Percentiles rank a stretch among this genome's conserved stretches.
phyloP scores from a whole-genome alignment of 345 rosid genomes.

The Cochlearia excelsa region DNA sequence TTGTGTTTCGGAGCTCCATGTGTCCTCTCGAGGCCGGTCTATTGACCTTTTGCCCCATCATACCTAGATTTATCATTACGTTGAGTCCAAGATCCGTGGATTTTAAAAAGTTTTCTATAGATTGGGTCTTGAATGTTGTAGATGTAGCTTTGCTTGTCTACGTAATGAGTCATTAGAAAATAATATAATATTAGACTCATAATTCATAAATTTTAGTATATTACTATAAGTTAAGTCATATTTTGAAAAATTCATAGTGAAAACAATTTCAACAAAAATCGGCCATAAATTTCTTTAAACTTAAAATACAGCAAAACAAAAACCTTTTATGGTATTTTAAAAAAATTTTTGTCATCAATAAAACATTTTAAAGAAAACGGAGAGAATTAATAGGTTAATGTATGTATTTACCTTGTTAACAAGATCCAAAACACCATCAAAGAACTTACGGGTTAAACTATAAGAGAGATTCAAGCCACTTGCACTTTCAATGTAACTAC shows the following conservation, averaged over 20 bases:
- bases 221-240: no score
- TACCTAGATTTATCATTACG: conserved; percentile 45
- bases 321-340: no score
- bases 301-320: no score
- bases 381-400: background rate
- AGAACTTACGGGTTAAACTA: conserved; percentile 41
- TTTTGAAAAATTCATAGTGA: no score
- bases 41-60: conserved; percentile 47
- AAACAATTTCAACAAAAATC: no score
- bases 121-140: conserved; percentile 31
- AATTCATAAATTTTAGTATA: no score
- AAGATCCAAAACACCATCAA: conserved; percentile 33
- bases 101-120: conserved; percentile 27
- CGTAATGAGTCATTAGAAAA: background rate
- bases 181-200: background rate
- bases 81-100: conserved; percentile 37
- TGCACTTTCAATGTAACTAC: conserved; percentile 54
- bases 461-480: conserved; percentile 53
- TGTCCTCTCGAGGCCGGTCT: conserved; percentile 65
- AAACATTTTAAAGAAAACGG: background rate
- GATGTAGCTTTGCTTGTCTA: no score
- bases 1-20: conserved; percentile 48
- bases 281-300: no score
- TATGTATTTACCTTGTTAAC: conserved; percentile 43
- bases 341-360: no score